A percentile compares a stretch with the other conserved stretches of the same genome.
Evolutionary conservation across 495 filamentous ascomycete genomes (phyloP).

Genomic region (Penicillium daleae): DNA sequence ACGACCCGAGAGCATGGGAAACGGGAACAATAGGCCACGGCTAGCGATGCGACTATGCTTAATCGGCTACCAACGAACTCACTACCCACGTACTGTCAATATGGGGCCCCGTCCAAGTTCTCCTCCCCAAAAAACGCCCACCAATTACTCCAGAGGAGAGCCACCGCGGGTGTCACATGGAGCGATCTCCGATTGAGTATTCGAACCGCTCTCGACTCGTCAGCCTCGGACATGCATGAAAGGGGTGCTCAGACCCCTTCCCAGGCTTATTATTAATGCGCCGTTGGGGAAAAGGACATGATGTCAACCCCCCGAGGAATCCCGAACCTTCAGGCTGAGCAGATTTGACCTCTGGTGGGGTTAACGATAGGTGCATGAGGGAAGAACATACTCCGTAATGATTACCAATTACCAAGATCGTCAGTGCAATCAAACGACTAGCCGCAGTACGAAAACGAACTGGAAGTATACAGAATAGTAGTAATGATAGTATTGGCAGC

Average conservation of each 20-base stretch:
- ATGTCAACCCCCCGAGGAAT: conserved; percentile 11
- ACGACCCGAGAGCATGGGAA: background rate
- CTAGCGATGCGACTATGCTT: conserved; percentile 3
- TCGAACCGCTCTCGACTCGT: conserved; percentile 5
- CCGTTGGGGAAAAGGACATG: conserved; percentile 5
- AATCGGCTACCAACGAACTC: background rate
- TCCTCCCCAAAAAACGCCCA: background rate
- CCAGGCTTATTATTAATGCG: conserved; percentile 8
- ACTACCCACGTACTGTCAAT: background rate
- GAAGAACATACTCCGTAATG: too few relatives aligned
- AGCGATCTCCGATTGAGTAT: conserved; percentile 12
- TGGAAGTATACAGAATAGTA: too few relatives aligned
- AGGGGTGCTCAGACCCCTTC: conserved; percentile 7
- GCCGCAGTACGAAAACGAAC: background rate
- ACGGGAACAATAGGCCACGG: background rate
- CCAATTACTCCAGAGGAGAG: background rate
- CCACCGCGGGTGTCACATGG: conserved; percentile 13
- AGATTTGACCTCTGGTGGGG: background rate
- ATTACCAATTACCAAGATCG: background rate
- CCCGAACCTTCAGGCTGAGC: background rate
- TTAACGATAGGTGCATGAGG: background rate
- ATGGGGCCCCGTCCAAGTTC: too few relatives aligned
- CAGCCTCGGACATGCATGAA: conserved; percentile 14
- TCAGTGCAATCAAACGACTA: background rate
- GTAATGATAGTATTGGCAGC: background rate